A percentile compares a stretch with the other conserved stretches of the same genome.
These are phyloP conservation scores for Fusarium humuli DNA, from an alignment of 2,329 filamentous ascomycete genomes.

Conservation along the genomic window DNA sequence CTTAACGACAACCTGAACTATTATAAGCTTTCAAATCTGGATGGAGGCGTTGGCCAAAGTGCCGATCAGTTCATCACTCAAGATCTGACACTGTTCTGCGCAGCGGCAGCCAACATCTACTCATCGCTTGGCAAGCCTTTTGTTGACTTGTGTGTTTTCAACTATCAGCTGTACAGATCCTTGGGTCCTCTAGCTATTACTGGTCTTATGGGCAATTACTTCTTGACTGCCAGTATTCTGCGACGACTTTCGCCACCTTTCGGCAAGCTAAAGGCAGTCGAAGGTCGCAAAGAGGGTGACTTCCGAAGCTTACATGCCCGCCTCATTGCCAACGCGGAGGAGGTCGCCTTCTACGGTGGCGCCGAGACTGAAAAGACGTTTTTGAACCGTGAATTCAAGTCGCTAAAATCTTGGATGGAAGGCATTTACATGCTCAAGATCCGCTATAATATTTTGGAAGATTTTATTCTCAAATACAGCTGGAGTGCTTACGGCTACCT, in stretches of 20 bases:
- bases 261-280: slow-evolving; percentile 94
- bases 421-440: slow-evolving; percentile 98
- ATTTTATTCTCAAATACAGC: slow-evolving; percentile 97
- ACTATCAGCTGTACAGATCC: slow-evolving; percentile 94
- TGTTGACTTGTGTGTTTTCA: slow-evolving; percentile 97
- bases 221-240: slow-evolving; percentile 90
- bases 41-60: slow-evolving; percentile 90
- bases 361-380: slow-evolving; percentile 95
- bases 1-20: slow-evolving; percentile 95
- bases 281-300: slow-evolving; percentile 94
- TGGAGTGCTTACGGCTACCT: slow-evolving; percentile 99
- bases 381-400: slow-evolving; percentile 90
- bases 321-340: slow-evolving; percentile 95
- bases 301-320: slow-evolving; percentile 92
- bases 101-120: slow-evolving; percentile 90
- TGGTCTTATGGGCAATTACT: slow-evolving; percentile 91
- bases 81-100: slow-evolving; percentile 94
- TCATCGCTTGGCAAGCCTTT: slow-evolving; percentile 97
- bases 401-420: slow-evolving; percentile 96
- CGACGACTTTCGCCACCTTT: slow-evolving; percentile 92
- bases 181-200: slow-evolving; percentile 88
- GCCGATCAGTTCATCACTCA: slow-evolving; percentile 98
- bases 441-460: slow-evolving; percentile 97
- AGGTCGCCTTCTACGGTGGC: slow-evolving; percentile 96
- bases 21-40: slow-evolving; percentile 92